Percentiles rank a stretch among this genome's conserved stretches.
phyloP scores from a whole-genome alignment of 495 filamentous ascomycete species.

The Achaetomiella virescens region DNA sequence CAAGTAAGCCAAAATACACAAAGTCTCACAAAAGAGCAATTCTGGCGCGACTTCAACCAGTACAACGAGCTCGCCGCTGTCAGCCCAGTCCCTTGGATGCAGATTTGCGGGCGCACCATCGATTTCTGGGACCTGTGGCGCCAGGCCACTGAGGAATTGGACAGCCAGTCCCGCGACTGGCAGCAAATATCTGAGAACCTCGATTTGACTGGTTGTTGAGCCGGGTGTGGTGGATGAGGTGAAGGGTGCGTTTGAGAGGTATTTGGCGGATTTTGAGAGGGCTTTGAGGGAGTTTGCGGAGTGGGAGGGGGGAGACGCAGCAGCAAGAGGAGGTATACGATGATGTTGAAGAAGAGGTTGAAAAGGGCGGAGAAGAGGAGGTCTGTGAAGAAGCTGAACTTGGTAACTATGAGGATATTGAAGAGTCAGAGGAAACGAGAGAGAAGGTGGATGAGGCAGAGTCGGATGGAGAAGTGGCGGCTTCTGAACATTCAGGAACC shows the following conservation, averaged over 20 bases:
- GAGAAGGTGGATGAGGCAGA: slow-evolving; percentile 3
- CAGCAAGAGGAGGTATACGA: slow-evolving; percentile 24
- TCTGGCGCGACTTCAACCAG: slow-evolving; percentile 22
- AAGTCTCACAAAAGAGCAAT: slow-evolving; percentile 14
- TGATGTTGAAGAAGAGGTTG: not conserved
- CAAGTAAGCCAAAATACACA: too few species aligned
- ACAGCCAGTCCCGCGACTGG: slow-evolving; percentile 31
- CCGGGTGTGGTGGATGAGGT: slow-evolving; percentile 31
- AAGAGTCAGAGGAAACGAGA: slow-evolving; percentile 12
- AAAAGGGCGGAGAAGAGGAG: slow-evolving; percentile 12
- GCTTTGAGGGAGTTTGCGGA: slow-evolving; percentile 21
- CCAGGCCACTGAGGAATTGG: slow-evolving; percentile 24
- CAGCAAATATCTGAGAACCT: slow-evolving; percentile 32
- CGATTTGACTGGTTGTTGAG: slow-evolving; percentile 33
- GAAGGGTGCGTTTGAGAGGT: slow-evolving; percentile 28
- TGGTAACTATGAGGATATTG: slow-evolving; percentile 8
- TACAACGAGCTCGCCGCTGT: slow-evolving; percentile 13
- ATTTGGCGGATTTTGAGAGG: slow-evolving; percentile 27
- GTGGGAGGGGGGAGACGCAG: slow-evolving; percentile 10
- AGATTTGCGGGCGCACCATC: slow-evolving; percentile 22
- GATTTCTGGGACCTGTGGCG: slow-evolving; percentile 35
- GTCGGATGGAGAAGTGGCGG: not conserved
- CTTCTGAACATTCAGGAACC: not conserved
- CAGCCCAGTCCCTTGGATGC: slow-evolving; percentile 16
- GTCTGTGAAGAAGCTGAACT: slow-evolving; percentile 2